phyloP scores from a whole-genome alignment of 169 alveolate genomes.

The Perkinsus marinus region DNA sequence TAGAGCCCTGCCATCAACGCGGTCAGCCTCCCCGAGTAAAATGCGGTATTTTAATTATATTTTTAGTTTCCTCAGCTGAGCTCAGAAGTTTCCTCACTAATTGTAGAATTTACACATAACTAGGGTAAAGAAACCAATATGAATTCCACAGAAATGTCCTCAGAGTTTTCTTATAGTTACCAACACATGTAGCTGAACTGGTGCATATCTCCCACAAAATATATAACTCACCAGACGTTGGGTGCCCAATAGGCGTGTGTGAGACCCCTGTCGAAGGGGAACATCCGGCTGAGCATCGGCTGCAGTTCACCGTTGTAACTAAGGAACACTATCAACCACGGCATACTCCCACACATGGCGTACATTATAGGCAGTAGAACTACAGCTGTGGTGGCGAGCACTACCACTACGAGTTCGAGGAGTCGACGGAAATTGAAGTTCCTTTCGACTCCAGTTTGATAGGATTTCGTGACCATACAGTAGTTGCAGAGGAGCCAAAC shows the following conservation, averaged over 20 bases:
- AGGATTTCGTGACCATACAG: conserved; percentile 2
- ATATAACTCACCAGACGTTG: conserved; percentile 48
- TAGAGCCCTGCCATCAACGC: conserved; percentile 16
- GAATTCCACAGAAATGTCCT: too few species aligned
- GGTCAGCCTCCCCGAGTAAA: background rate
- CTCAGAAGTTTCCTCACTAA: too few species aligned
- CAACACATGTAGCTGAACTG: too few species aligned
- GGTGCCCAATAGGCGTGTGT: conserved; percentile 76
- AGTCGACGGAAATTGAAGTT: background rate
- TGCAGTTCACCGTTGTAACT: conserved; percentile 2
- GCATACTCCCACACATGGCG: background rate
- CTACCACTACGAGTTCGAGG: background rate
- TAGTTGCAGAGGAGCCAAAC: conserved; percentile 32
- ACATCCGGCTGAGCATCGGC: conserved; percentile 39
- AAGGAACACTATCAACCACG: background rate
- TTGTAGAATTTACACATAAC: too few species aligned
- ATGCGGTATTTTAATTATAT: too few species aligned
- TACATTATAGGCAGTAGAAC: background rate
- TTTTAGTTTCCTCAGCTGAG: too few species aligned
- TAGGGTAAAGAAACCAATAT: too few species aligned
- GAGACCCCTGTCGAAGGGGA: conserved; percentile 70
- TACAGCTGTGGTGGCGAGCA: background rate
- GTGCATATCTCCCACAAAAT: too few species aligned
- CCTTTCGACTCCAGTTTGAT: background rate
- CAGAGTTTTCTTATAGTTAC: too few species aligned